Conservation (phyloP, 441 rosid species). For the Kokia cookei region DNA sequence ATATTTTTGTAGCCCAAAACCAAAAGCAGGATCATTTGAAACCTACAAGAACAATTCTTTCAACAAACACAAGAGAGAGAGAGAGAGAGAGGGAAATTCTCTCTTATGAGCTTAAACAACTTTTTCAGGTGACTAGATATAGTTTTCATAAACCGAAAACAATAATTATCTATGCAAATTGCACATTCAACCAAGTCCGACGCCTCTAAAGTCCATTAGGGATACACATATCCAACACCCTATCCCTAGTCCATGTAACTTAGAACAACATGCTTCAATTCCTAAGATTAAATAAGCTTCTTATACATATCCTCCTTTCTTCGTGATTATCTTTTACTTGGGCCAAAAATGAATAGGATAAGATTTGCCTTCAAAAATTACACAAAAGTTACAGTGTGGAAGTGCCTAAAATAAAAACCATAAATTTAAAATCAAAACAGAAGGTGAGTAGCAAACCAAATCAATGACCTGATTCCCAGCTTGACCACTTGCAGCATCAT, state of each 20-base stretch:
- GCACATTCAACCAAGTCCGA: background rate
- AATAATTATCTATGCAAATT: background rate
- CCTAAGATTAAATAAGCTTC: background rate
- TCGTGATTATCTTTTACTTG: background rate
- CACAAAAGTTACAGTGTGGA: background rate
- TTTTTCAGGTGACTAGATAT: background rate
- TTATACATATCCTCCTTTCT: background rate
- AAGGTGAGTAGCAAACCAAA: background rate
- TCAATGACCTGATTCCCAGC: conserved; percentile 50
- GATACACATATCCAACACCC: background rate
- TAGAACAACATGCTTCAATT: background rate
- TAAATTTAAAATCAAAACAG: background rate
- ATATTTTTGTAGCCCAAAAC: background rate
- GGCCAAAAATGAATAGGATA: background rate
- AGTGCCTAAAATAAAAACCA: background rate
- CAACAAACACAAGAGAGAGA: background rate
- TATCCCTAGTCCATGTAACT: background rate
- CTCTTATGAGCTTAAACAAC: background rate
- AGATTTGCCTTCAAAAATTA: background rate
- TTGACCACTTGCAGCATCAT: conserved; percentile 33
- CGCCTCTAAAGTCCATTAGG: too few species aligned
- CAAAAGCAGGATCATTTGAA: background rate
- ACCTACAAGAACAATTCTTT: background rate
- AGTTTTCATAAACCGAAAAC: background rate
- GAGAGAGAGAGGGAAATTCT: background rate